Evolutionary conservation across 1,284 basidiomycete genomes (phyloP), one percentile per base, ranked within the genome.

Genomic region (Rhodotorula sp.): DNA sequence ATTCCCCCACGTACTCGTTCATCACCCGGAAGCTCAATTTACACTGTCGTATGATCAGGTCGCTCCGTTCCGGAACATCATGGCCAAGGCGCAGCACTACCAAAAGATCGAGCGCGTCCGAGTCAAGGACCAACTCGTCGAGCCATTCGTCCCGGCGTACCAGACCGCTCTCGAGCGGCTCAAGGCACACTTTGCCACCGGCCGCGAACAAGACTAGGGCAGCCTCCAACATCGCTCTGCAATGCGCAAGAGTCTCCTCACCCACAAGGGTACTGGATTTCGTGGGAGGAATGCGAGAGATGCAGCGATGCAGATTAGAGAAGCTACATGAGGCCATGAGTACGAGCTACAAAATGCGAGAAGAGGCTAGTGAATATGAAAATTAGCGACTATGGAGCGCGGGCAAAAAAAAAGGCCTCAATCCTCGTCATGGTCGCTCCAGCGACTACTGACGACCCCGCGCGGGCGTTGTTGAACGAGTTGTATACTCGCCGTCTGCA

Each of bases 31-130:
- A 1, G 26, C 22, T 26, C 0, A 17, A 29, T 46, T 59, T 12
- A 63, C n/a, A 0, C 44, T 8, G 7, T 58, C 42, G 37, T 57
- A 49, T 60, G 6, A 18, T 6, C 74, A 92, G 91, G 92, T 91
- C 33, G 84, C 90, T 30, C 88, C 91, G 79, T 95, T 96, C 84
- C 97, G 97, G 81, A 82, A 83, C 8, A 91, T 96, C 85, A 81
- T 95, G 78, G 87, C 86, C 76, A 84, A 86, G 18, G 89, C 90
- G 4, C 88, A 87, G 66, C 93, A 94, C 78, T 81, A 91, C 60
- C 83, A 86, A 10, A 85, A 85, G 72, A 86, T 97, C 53, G 89
- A 89, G 79, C 87, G 89, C 75, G 75, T 93, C 72, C 86, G 87
- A 72, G 84, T 96, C 5, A 81, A 83, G 60, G 88, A 88, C 62